Evolutionary conservation across 2,329 filamentous ascomycete genomes (phyloP), one percentile per base, ranked within the genome.

Genomic region (Xylaria sp.): DNA sequence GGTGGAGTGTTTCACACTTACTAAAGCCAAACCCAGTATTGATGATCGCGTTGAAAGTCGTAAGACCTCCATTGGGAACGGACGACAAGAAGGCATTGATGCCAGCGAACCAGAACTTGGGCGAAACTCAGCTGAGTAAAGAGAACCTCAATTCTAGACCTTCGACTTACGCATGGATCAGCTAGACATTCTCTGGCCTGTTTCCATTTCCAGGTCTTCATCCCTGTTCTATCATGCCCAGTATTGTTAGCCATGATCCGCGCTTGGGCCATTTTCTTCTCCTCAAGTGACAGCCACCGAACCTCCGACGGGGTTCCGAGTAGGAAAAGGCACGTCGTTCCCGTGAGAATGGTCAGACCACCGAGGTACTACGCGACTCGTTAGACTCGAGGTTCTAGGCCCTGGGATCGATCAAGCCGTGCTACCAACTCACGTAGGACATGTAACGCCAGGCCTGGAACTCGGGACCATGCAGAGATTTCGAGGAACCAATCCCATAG

Each of bases 261-360:
- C 3, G 72, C 65, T n/a, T 73, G 73, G 4, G 75, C 75, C 68
- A 77, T 77, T 17, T 71, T 70, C 65, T 71, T 77, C 68, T 77
- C 74, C 55, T 74, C 73, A 4, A 69, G 55, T 2, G 71, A 71
- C 25, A 78, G 49, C 75, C 76, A 78, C 11, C 71, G 69, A 2
- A 77, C 76, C 52, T 78, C 75, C 1, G 75, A 76, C 1, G 76
- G 76, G 1, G 76, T 77, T 0, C 76, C 76, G 1, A 78, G 69
- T 1, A 77, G 56, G 38, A 75, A 67, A 3, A 78, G 64, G 23
- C 75, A 77, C 4, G 76, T 57, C 19, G 54, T 64, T 3, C 75
- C 75, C 5, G 68, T 68, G 9, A 76, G 15, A 13, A 77, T 71
- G 0, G 76, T 78, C 21, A 78, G 60, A 3, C 66, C 58, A 3